Evolutionary conservation across 2,329 filamentous ascomycete genomes (phyloP).

Genomic region (Pseudonectria foliicola): DNA sequence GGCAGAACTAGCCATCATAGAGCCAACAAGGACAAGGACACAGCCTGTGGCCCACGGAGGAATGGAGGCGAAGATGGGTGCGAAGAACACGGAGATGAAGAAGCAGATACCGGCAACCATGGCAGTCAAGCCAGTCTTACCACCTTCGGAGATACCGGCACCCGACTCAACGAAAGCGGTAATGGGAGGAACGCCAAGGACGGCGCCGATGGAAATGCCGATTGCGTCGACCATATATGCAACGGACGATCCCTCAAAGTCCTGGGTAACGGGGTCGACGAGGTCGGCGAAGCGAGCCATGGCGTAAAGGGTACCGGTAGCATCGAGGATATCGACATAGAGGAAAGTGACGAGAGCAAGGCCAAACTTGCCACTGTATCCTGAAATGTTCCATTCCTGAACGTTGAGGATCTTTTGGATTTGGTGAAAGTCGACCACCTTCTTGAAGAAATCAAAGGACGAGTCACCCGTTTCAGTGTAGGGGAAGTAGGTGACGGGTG

Average conservation of each 20-base stretch:
- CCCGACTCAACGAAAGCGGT: slow-evolving; percentile 87
- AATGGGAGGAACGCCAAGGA: slow-evolving; percentile 73
- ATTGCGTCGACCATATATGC: slow-evolving; percentile 81
- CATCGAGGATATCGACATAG: slow-evolving; percentile 85
- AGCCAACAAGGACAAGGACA: slow-evolving; percentile 81
- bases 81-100: slow-evolving; percentile 82
- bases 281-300: slow-evolving; percentile 81
- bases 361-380: slow-evolving; percentile 68
- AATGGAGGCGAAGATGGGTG: slow-evolving; percentile 83
- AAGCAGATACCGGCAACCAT: slow-evolving; percentile 76
- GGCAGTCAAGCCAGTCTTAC: slow-evolving; percentile 76
- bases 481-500: slow-evolving; percentile 74
- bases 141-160: slow-evolving; percentile 82
- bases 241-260: slow-evolving; percentile 78
- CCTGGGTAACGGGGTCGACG: slow-evolving; percentile 74
- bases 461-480: slow-evolving; percentile 61
- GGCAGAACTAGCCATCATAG: slow-evolving; percentile 74
- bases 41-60: slow-evolving; percentile 85
- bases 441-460: slow-evolving; percentile 78
- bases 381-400: slow-evolving; percentile 65
- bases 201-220: slow-evolving; percentile 68
- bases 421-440: slow-evolving; percentile 76
- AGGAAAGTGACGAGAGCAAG: slow-evolving; percentile 82
- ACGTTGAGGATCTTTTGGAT: slow-evolving; percentile 63
- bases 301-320: slow-evolving; percentile 78